phyloP scores from a whole-genome alignment of 495 filamentous ascomycete genomes.

The Hyaloscypha finlandica region DNA sequence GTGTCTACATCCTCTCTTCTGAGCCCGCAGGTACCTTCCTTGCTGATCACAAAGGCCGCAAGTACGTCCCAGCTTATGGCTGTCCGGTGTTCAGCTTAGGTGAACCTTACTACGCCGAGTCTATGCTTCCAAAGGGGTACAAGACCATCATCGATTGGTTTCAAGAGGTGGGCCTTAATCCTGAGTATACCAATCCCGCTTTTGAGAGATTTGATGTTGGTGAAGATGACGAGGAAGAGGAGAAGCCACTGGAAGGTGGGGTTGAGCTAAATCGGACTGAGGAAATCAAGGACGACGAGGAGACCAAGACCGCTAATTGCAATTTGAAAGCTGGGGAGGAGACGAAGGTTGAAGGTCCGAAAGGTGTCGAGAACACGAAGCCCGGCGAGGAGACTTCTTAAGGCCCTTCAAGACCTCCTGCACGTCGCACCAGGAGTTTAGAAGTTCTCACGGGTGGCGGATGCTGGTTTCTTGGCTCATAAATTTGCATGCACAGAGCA shows the following conservation, averaged over 20 bases:
- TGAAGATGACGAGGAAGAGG: slow-evolving; percentile 2
- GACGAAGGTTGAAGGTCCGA: neutral
- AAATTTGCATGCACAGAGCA: too few relatives aligned
- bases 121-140: slow-evolving; percentile 39
- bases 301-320: neutral
- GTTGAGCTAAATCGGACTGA: neutral
- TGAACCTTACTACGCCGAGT: slow-evolving; percentile 39
- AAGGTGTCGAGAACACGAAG: too few relatives aligned
- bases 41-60: slow-evolving; percentile 45
- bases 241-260: neutral
- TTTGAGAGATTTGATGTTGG: slow-evolving; percentile 14
- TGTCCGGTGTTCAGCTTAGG: slow-evolving; percentile 50
- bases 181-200: slow-evolving; percentile 23
- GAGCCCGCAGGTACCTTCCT: slow-evolving; percentile 50
- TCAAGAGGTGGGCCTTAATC: slow-evolving; percentile 38
- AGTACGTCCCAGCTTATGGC: slow-evolving; percentile 35
- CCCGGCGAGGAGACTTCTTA: too few relatives aligned
- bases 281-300: neutral
- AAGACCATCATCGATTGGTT: slow-evolving; percentile 45
- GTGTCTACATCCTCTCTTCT: slow-evolving; percentile 59
- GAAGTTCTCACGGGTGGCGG: too few relatives aligned
- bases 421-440: too few relatives aligned
- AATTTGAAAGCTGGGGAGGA: neutral
- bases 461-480: too few relatives aligned
- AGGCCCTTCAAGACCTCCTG: too few relatives aligned